A percentile compares a stretch with the other conserved stretches of the same genome.
These are phyloP conservation scores for Saccharomycopsis sp. DNA, from an alignment of 805 yeast species.

Conservation along the genomic window DNA sequence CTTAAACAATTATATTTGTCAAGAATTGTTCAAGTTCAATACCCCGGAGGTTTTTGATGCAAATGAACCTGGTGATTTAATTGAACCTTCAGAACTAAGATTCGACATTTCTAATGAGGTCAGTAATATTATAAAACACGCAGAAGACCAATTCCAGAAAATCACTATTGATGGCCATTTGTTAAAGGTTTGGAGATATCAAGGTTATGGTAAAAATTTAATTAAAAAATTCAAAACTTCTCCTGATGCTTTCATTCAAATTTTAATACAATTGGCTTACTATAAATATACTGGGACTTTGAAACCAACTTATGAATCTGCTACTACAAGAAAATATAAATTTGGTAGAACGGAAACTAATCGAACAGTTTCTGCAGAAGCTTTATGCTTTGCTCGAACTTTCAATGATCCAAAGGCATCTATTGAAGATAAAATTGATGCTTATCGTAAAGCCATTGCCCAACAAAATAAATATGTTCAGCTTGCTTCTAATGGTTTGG, in stretches of 20 bases:
- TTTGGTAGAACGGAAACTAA: slow-evolving; percentile 94
- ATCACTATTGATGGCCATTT: slow-evolving; percentile 48
- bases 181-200: slow-evolving; percentile 68
- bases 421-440: slow-evolving; percentile 40
- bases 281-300: slow-evolving; percentile 69
- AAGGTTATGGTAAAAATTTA: slow-evolving; percentile 75
- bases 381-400: slow-evolving; percentile 57
- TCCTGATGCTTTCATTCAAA: slow-evolving; percentile 90
- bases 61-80: slow-evolving; percentile 20
- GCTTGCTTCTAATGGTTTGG: slow-evolving; percentile 75
- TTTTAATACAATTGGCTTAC: slow-evolving; percentile 84
- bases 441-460: slow-evolving; percentile 62
- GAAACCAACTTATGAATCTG: slow-evolving; percentile 92
- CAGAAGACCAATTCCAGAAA: slow-evolving; percentile 43
- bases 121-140: slow-evolving; percentile 40
- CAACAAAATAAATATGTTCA: slow-evolving; percentile 67
- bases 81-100: slow-evolving; percentile 25
- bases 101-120: slow-evolving; percentile 52
- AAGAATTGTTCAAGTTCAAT: slow-evolving; percentile 41
- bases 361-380: slow-evolving; percentile 68
- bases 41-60: slow-evolving; percentile 18
- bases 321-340: slow-evolving; percentile 82
- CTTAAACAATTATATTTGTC: slow-evolving; percentile 66
- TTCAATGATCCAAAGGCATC: slow-evolving; percentile 48
- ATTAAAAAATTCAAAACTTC: slow-evolving; percentile 79